Evolutionary conservation across 1,284 basidiomycete species (phyloP).

Genomic region (Pseudozyma tsukubaensis): DNA sequence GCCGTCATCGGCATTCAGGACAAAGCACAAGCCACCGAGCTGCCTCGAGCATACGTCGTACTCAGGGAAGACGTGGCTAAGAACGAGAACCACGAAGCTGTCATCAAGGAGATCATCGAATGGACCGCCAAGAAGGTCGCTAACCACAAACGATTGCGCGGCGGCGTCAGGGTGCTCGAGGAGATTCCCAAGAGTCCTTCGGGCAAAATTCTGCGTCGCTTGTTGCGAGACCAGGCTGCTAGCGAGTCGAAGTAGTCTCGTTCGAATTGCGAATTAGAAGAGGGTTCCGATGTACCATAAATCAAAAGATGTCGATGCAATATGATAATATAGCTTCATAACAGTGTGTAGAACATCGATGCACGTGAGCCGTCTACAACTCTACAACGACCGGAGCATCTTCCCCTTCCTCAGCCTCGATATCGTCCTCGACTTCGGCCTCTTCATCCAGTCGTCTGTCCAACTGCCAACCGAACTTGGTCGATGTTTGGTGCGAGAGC

Average conservation of each 20-base stretch:
- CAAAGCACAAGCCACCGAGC: slow-evolving; percentile 47
- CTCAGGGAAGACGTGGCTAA: slow-evolving; percentile 42
- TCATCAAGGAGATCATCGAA: slow-evolving; percentile 61
- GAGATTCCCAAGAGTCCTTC: slow-evolving; percentile 64
- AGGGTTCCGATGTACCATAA: too few species aligned
- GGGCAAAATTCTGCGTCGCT: slow-evolving; percentile 65
- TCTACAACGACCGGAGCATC: slow-evolving; percentile 49
- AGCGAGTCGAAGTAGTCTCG: too few species aligned
- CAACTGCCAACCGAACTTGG: slow-evolving; percentile 35
- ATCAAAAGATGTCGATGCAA: too few species aligned
- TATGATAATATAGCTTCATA: too few species aligned
- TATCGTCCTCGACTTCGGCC: slow-evolving; percentile 37
- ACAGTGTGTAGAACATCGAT: too few species aligned
- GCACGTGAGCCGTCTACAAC: background rate
- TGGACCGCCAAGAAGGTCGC: slow-evolving; percentile 67
- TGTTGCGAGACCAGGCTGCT: slow-evolving; percentile 54
- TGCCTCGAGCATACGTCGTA: slow-evolving; percentile 68
- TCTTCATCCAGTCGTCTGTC: slow-evolving; percentile 41
- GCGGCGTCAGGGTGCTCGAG: slow-evolving; percentile 60
- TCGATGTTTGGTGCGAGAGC: slow-evolving; percentile 17
- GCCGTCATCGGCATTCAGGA: slow-evolving; percentile 45
- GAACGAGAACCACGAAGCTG: slow-evolving; percentile 37
- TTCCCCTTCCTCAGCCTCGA: slow-evolving; percentile 42
- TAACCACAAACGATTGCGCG: slow-evolving; percentile 68
- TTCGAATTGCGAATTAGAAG: too few species aligned